phyloP scores from a whole-genome alignment of 805 yeast genomes.

The Ogataea nitratoaversa region DNA sequence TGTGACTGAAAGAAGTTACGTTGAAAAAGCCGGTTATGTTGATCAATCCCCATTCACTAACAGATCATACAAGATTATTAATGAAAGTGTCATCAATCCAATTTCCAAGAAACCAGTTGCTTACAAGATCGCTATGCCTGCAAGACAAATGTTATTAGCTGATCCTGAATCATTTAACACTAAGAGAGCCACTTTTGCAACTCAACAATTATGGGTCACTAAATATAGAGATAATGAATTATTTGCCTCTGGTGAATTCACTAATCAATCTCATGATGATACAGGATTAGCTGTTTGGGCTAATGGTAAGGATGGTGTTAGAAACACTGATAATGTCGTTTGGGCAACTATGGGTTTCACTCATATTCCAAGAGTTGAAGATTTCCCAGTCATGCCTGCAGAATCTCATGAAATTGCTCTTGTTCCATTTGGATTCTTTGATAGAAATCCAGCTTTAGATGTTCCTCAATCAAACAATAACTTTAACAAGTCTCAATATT shows the following conservation, averaged over 20 bases:
- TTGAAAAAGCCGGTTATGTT: conserved; percentile 67
- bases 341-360: conserved; percentile 84
- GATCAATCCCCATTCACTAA: conserved; percentile 75
- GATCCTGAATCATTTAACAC: conserved; percentile 57
- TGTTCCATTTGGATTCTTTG: conserved; percentile 71
- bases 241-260: conserved; percentile 82
- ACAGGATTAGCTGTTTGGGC: conserved; percentile 76
- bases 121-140: conserved; percentile 70
- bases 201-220: conserved; percentile 80
- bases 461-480: conserved; percentile 65
- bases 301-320: conserved; percentile 58
- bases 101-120: conserved; percentile 69
- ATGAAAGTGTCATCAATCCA: conserved; percentile 68
- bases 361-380: conserved; percentile 79
- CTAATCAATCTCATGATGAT: conserved; percentile 71
- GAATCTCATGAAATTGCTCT: conserved; percentile 69
- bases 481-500: conserved; percentile 59
- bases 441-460: conserved; percentile 74
- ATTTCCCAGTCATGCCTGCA: conserved; percentile 88
- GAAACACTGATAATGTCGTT: conserved; percentile 72
- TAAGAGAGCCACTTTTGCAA: conserved; percentile 73
- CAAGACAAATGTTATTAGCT: conserved; percentile 72
- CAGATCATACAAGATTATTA: conserved; percentile 71
- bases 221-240: conserved; percentile 68
- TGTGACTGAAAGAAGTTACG: conserved; percentile 53